Evolutionary conservation across 129 eudicot genomes (phyloP), one percentile per base, ranked within the genome.

Genomic region (Apium graveolens): DNA sequence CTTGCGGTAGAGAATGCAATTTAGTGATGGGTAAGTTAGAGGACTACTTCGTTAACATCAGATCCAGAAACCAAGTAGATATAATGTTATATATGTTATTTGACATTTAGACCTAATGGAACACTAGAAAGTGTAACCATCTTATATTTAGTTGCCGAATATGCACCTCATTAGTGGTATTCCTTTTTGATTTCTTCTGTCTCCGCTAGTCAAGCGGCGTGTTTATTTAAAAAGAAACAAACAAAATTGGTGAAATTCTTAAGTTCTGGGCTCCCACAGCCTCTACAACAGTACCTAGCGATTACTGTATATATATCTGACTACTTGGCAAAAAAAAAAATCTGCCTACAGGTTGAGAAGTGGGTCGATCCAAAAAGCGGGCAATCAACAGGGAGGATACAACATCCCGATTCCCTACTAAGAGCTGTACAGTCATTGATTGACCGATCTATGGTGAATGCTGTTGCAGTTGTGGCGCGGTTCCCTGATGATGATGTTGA

Each of bases 401-500:
- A 90, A 45, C 89, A 82, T 78, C 92, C 96, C 13, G 99, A 83
- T 85, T 95, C 99, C 55, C 77, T 95, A 37, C 75, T 95, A 77
- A 83, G 97, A 80, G 99, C 99, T 44, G 99, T 92, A 73, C 82
- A 80, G 29, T 77, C 81, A 44, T 79, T 95, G 78, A 43, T 85
- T 42, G 85, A 80, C 55, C 84, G 87, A 24, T 83, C 91, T 70
- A 81, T 79, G 78, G 98, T 88, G 45, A 85, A 90, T 79, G 99
- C 99, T 43, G 81, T 95, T 83, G 99, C 97, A 38, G 99, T 95
- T 13, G 97, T 95, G 82, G 97, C 92, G 17, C 96, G 97, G 53
- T 95, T 95, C 78, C 97, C 99, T 5, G 99, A 95, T 85, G 99
- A 95, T 82, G 99, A 95, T 78, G 46, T 78, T 53, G 89, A 92